A percentile compares a stretch with the other conserved stretches of the same genome.
phyloP scores from a whole-genome alignment of 192 early-diverging fungal species.

The Cetraspora pellucida region DNA sequence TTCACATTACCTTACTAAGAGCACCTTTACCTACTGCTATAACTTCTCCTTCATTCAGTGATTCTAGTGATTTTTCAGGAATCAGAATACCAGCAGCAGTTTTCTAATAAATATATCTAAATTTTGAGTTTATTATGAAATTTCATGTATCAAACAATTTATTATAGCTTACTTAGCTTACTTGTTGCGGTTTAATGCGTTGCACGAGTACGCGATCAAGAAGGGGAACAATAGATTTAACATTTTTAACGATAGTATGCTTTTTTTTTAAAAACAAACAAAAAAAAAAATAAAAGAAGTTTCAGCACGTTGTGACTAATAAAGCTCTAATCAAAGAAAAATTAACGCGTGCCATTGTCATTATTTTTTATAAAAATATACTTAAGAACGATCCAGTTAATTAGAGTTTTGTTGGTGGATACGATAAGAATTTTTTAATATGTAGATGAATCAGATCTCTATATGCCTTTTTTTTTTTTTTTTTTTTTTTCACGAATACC shows the following conservation, averaged over 20 bases:
- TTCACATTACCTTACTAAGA: slow-evolving; percentile 61
- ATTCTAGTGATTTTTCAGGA: slow-evolving; percentile 98
- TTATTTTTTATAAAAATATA: not conserved
- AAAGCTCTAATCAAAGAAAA: not conserved
- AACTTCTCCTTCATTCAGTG: slow-evolving; percentile 94
- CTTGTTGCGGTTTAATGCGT: slow-evolving; percentile 91
- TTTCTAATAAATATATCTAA: slow-evolving; percentile 61
- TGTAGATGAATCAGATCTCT: too few relatives aligned
- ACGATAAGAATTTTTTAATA: too few relatives aligned
- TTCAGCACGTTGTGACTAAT: not conserved
- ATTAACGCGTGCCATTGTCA: slow-evolving; percentile 18
- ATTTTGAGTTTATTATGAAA: not conserved
- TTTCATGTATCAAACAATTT: not conserved
- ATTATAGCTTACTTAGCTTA: slow-evolving; percentile 34
- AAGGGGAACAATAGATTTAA: slow-evolving; percentile 93
- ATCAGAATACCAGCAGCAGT: slow-evolving; percentile 96
- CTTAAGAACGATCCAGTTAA: too few relatives aligned
- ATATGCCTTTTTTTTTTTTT: too few relatives aligned
- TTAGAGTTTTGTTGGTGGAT: too few relatives aligned
- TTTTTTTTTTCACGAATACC: too few relatives aligned
- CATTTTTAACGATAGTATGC: slow-evolving; percentile 40
- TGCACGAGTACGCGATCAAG: slow-evolving; percentile 98
- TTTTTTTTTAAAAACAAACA: slow-evolving; percentile 10
- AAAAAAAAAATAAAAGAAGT: too few relatives aligned
- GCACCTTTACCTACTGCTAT: slow-evolving; percentile 92